Evolutionary conservation across 148 eudicot species (phyloP), one percentile per base, ranked within the genome.

Genomic region (Limonium bicolor): DNA sequence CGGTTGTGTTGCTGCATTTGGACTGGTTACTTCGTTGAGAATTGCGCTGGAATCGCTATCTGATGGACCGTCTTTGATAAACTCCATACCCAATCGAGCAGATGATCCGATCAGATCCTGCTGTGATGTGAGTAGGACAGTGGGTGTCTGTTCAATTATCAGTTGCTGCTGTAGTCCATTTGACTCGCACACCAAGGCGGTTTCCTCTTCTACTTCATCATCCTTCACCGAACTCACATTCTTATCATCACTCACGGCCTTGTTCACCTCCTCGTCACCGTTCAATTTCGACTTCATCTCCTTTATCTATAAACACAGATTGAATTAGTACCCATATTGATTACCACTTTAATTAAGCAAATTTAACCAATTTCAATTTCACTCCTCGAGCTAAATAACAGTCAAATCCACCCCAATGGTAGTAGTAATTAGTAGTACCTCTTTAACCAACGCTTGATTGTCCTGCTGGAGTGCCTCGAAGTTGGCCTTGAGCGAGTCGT

Each of bases 31-130:
- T 20, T 83, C 90, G 64, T 84, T 84, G 19, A 88, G 61, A 35
- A 88, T 74, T 2, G 95, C 97, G 29, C 97, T 88, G 1, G 97
- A 74, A 31, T 86, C 82, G 30, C 97, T 88, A 3, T 80, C 87
- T 0, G 94, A 77, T 1, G 73, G 73, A 4, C 93, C 92, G 10
- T 77, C 85, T 65, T 72, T 78, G 39, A 69, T 75, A 78, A 29
- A 17, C 24, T 5, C 5, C 16, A 8, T n/a, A n/a, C n/a, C n/a
- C n/a, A n/a, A n/a, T n/a, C n/a, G n/a, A n/a, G n/a, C 22, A 6
- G 21, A n/a, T 8, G 16, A 11, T 19, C 20, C 42, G 4, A 14
- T 36, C 13, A 36, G 2, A n/a, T n/a, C n/a, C n/a, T n/a, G n/a
- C n/a, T n/a, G n/a, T n/a, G n/a, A n/a, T n/a, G n/a, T n/a, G n/a